phyloP scores from a whole-genome alignment of 257 asterid genomes.

The Eustoma russellianum region DNA sequence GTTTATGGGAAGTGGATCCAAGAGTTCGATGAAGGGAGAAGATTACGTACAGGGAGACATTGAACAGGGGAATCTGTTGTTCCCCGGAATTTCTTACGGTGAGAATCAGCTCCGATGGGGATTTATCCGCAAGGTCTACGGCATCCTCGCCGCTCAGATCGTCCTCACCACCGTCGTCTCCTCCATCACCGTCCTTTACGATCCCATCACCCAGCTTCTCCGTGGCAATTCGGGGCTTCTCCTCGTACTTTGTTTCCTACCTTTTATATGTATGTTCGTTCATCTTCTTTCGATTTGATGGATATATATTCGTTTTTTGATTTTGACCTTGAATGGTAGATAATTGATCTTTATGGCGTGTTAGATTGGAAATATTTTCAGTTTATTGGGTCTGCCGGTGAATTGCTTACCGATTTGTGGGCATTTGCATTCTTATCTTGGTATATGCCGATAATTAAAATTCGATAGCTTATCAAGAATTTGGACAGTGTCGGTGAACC shows the following conservation, averaged over 20 bases:
- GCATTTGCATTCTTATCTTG: too few relatives aligned
- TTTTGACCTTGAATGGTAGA: too few relatives aligned
- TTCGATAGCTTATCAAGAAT: too few relatives aligned
- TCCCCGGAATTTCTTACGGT: slow-evolving; percentile 87
- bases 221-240: slow-evolving; percentile 59
- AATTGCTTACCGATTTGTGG: too few relatives aligned
- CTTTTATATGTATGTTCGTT: slow-evolving; percentile 58
- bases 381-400: too few relatives aligned
- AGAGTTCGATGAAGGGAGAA: slow-evolving; percentile 38
- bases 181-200: slow-evolving; percentile 57
- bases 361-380: too few relatives aligned
- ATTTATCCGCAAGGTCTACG: slow-evolving; percentile 91
- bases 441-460: too few relatives aligned
- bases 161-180: slow-evolving; percentile 48
- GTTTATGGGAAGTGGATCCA: slow-evolving; percentile 8
- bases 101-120: slow-evolving; percentile 99
- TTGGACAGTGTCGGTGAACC: too few relatives aligned
- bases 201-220: slow-evolving; percentile 74
- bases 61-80: slow-evolving; percentile 43
- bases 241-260: slow-evolving; percentile 70
- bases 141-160: slow-evolving; percentile 86
- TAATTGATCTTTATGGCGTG: too few relatives aligned
- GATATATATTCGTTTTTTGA: not conserved
- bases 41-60: slow-evolving; percentile 21
- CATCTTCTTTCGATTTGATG: not conserved